Evolutionary conservation across 1,284 basidiomycete genomes (phyloP).

Genomic region (Wolfiporia cocos): DNA sequence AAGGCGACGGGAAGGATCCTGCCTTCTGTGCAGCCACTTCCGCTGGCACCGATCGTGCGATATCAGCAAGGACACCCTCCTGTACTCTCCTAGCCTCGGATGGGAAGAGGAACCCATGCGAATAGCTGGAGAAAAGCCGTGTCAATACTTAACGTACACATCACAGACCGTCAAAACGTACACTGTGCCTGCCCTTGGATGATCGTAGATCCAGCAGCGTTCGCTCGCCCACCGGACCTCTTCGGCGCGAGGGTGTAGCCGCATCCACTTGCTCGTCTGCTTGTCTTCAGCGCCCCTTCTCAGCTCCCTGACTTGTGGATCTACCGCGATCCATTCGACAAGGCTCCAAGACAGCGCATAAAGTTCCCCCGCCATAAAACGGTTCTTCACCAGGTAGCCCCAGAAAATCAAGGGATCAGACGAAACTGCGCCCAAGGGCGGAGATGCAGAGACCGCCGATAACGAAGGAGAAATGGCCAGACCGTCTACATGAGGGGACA

Average conservation of each 20-base stretch:
- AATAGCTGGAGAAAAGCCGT: conserved; percentile 70
- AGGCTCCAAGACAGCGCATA: conserved; percentile 91
- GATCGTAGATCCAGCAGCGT: conserved; percentile 97
- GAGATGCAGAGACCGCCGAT: not conserved
- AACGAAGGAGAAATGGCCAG: not conserved
- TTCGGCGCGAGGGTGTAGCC: conserved; percentile 74
- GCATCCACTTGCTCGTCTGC: conserved; percentile 93
- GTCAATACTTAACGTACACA: no score
- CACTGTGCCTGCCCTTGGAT: conserved; percentile 90
- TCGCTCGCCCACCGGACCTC: conserved; percentile 89
- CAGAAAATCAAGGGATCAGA: conserved; percentile 80
- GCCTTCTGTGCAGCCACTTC: conserved; percentile 11
- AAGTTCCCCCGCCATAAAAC: conserved; percentile 95
- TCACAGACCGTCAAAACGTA: no score
- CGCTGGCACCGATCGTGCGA: conserved; percentile 18
- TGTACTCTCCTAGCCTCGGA: conserved; percentile 76
- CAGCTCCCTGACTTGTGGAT: conserved; percentile 61
- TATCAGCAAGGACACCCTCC: conserved; percentile 28
- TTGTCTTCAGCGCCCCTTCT: conserved; percentile 92
- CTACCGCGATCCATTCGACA: conserved; percentile 83
- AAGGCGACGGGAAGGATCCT: conserved; percentile 8
- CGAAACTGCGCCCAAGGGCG: conserved; percentile 4
- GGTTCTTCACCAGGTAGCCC: conserved; percentile 93
- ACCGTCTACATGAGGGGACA: not conserved
- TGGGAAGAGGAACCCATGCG: conserved; percentile 97